These are phyloP conservation scores for Pleurotus platypus DNA, from an alignment of 768 basidiomycete species.

Conservation along the genomic window DNA sequence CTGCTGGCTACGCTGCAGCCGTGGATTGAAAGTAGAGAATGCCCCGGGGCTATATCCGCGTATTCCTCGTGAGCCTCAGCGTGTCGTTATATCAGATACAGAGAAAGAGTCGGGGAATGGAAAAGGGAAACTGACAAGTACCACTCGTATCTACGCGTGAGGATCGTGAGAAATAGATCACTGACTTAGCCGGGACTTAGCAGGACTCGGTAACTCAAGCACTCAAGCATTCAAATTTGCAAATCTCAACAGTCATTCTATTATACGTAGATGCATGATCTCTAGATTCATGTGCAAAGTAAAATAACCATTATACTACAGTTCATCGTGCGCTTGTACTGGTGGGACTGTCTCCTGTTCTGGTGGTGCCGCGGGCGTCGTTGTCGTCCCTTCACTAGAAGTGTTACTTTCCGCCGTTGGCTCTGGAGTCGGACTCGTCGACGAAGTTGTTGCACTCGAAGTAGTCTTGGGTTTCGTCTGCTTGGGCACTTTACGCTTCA, in stretches of 20 bases:
- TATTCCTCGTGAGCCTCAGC: not conserved
- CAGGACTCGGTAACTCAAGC: not conserved
- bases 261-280: not conserved
- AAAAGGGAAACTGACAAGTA: not conserved
- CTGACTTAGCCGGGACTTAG: not conserved
- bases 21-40: no score
- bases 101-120: not conserved
- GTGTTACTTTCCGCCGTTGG: conserved; percentile 9
- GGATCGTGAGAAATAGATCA: not conserved
- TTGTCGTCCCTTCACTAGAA: conserved; percentile 10
- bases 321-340: conserved; percentile 9
- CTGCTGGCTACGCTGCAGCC: no score
- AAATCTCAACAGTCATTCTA: not conserved
- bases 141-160: no score
- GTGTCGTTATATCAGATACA: not conserved
- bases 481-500: conserved; percentile 68
- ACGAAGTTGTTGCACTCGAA: conserved; percentile 17
- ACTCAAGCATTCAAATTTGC: not conserved
- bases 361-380: not conserved
- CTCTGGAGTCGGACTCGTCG: conserved; percentile 17
- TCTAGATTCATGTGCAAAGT: not conserved
- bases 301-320: conserved; percentile 9
- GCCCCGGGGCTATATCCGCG: no score
- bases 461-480: conserved; percentile 46
- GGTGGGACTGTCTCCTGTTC: conserved; percentile 4